These are phyloP conservation scores for Ciborinia camelliae DNA, from an alignment of 2,329 filamentous ascomycete genomes.

Conservation along the genomic window DNA sequence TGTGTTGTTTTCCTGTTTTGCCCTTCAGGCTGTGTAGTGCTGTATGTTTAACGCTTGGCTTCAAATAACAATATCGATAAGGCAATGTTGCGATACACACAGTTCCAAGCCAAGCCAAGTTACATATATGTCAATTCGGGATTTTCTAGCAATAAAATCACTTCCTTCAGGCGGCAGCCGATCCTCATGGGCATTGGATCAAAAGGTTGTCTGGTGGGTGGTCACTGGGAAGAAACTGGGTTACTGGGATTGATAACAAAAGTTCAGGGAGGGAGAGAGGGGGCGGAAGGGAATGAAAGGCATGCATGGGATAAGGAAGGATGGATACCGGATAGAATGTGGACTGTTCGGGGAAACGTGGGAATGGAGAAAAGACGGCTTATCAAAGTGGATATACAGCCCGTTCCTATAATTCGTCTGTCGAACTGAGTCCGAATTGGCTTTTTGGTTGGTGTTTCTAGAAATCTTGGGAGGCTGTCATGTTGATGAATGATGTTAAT, in stretches of 20 bases:
- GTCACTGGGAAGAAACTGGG: slow-evolving; percentile 6
- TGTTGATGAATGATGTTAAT: background rate
- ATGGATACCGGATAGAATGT: slow-evolving; percentile 10
- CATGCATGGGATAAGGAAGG: slow-evolving; percentile 5
- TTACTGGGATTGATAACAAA: background rate
- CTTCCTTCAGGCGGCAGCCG: slow-evolving; percentile 16
- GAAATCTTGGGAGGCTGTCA: background rate
- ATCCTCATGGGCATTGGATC: slow-evolving; percentile 14
- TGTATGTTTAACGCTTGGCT: slow-evolving; percentile 1
- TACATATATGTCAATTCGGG: slow-evolving; percentile 6
- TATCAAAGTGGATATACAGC: slow-evolving; percentile 1
- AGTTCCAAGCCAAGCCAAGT: background rate
- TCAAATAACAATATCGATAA: slow-evolving; percentile 19
- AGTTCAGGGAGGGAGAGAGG: slow-evolving; percentile 1
- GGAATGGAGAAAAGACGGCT: slow-evolving; percentile 4
- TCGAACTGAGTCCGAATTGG: background rate
- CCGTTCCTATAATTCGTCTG: background rate
- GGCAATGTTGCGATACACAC: slow-evolving; percentile 15
- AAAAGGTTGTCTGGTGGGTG: slow-evolving; percentile 2
- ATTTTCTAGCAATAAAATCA: slow-evolving; percentile 2
- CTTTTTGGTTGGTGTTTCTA: background rate
- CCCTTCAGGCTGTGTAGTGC: background rate
- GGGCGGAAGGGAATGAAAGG: background rate
- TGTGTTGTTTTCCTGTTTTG: background rate
- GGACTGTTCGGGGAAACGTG: slow-evolving; percentile 14